Conservation (phyloP, 2,329 filamentous ascomycete genomes). For the Calonectria pseudoturangicola region DNA sequence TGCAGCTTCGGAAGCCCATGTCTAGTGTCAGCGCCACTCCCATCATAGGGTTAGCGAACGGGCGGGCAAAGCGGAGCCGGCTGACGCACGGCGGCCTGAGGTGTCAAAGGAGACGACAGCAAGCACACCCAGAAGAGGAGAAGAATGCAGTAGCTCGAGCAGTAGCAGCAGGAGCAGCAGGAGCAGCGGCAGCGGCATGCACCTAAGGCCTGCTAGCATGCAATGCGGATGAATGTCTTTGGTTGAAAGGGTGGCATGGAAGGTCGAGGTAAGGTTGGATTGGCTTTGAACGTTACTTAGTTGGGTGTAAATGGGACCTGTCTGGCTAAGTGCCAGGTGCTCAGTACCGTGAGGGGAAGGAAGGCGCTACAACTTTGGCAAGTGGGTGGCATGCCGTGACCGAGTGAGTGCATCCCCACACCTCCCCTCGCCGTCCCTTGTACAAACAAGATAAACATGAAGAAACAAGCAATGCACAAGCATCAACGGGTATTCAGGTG, state of each 20-base stretch:
- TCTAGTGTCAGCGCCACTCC: conserved; percentile 53
- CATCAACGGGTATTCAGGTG: conserved; percentile 14
- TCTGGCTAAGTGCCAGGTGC: conserved; percentile 19
- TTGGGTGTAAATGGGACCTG: conserved; percentile 20
- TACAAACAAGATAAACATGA: conserved; percentile 22
- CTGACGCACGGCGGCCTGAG: conserved; percentile 42
- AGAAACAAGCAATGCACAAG: conserved; percentile 23
- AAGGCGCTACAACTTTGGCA: conserved; percentile 19
- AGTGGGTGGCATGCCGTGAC: conserved; percentile 21
- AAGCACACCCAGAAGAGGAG: conserved; percentile 35
- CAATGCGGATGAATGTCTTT: conserved; percentile 39
- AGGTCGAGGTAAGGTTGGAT: conserved; percentile 36
- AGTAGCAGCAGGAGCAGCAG: conserved; percentile 41
- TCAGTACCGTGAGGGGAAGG: conserved; percentile 23
- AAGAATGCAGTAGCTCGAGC: conserved; percentile 45
- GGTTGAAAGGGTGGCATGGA: conserved; percentile 26
- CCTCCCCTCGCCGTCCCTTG: conserved; percentile 17
- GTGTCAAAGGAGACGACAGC: conserved; percentile 34
- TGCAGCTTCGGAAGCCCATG: conserved; percentile 49
- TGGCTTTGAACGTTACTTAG: conserved; percentile 32
- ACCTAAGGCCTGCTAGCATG: conserved; percentile 35
- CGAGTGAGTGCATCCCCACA: conserved; percentile 13
- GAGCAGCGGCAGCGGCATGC: conserved; percentile 40
- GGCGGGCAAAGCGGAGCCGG: conserved; percentile 48
- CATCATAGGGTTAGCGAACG: conserved; percentile 55